A percentile compares a stretch with the other conserved stretches of the same genome.
Conservation (phyloP, 495 filamentous ascomycete genomes). For the Penicillium angulare region DNA sequence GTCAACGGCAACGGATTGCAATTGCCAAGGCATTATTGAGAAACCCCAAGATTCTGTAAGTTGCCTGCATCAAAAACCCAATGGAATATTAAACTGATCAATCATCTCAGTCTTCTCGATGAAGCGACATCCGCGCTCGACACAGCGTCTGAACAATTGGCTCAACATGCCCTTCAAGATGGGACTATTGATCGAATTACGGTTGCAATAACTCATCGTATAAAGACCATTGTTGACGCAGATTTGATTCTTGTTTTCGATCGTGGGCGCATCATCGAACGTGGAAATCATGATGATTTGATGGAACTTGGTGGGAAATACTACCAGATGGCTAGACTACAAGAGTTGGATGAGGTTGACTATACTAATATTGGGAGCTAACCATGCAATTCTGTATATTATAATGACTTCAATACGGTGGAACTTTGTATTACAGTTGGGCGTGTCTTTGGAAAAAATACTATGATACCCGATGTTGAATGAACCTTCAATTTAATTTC, state of each 20-base stretch:
- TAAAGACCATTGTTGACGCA: background rate
- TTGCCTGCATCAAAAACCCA: too few relatives aligned
- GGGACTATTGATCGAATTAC: background rate
- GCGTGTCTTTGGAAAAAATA: too few relatives aligned
- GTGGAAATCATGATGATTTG: constrained; percentile 2
- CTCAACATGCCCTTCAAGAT: background rate
- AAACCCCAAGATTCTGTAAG: constrained; percentile 63
- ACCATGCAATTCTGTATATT: too few relatives aligned
- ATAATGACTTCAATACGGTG: too few relatives aligned
- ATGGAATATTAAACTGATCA: too few relatives aligned
- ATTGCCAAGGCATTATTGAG: constrained; percentile 70
- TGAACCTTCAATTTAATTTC: too few relatives aligned
- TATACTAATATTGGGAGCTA: too few relatives aligned
- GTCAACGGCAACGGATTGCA: constrained; percentile 78
- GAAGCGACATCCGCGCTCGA: constrained; percentile 2
- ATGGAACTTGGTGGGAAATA: background rate
- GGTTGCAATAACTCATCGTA: constrained; percentile 2
- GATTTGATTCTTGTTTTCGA: constrained; percentile 6
- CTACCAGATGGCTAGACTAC: constrained; percentile 1
- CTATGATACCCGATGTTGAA: too few relatives aligned
- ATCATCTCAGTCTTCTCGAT: constrained; percentile 44
- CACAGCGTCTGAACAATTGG: background rate
- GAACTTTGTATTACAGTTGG: too few relatives aligned
- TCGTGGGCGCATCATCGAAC: background rate
- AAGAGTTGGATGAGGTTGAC: background rate